Percentiles rank a stretch among this genome's conserved stretches.
phyloP scores from a whole-genome alignment of 495 filamentous ascomycete species.

The Immersiella caudata region DNA sequence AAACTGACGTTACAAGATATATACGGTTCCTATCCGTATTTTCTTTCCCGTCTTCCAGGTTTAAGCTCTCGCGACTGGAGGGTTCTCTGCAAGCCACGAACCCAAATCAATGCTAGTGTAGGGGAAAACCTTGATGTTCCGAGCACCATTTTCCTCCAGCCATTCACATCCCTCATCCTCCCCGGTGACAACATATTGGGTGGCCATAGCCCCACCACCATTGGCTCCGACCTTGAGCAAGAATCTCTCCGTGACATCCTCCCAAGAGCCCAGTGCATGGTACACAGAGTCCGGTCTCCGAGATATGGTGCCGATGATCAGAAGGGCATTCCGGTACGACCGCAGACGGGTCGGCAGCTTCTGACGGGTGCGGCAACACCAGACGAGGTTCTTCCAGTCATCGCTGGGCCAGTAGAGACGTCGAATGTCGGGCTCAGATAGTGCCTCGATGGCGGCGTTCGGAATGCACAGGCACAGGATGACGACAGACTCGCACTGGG shows the following conservation, averaged over 20 bases:
- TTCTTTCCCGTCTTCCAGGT: no score
- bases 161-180: no score
- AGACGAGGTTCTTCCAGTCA: slow-evolving; percentile 24
- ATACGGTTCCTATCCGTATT: no score
- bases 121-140: no score
- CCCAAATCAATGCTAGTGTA: no score
- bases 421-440: slow-evolving; percentile 2
- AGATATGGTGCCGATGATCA: not conserved
- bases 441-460: slow-evolving; percentile 23
- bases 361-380: slow-evolving; percentile 18
- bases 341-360: slow-evolving; percentile 9
- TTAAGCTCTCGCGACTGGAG: no score
- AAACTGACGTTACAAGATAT: no score
- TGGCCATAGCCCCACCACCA: not conserved
- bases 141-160: no score
- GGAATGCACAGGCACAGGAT: slow-evolving; percentile 23
- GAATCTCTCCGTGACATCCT: not conserved
- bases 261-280: not conserved
- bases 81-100: no score
- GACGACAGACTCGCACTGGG: slow-evolving; percentile 12
- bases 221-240: slow-evolving; percentile 2
- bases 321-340: not conserved
- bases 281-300: not conserved
- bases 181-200: no score
- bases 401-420: slow-evolving; percentile 20